Evolutionary conservation across 2,329 filamentous ascomycete species (phyloP).

Genomic region (Plenodomus biglobosus): DNA sequence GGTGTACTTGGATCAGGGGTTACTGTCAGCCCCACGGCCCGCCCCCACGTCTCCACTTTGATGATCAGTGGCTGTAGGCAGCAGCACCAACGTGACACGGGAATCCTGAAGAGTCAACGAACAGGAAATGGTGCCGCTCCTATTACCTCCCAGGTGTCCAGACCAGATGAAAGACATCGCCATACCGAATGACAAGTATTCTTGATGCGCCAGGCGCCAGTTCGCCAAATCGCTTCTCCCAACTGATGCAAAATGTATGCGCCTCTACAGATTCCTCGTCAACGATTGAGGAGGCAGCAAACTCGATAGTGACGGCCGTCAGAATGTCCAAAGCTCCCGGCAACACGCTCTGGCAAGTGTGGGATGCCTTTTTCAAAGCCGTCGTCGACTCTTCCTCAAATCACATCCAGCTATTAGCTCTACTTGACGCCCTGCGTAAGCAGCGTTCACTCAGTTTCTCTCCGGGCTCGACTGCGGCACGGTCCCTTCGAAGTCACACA

Average conservation of each 20-base stretch:
- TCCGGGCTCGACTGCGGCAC: not conserved
- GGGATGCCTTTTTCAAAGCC: slow-evolving; percentile 1
- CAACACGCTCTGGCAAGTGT: not conserved
- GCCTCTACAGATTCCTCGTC: not conserved
- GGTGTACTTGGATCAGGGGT: too few species aligned
- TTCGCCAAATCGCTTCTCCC: not conserved
- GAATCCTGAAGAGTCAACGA: too few species aligned
- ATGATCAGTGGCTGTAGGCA: too few species aligned
- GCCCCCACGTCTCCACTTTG: too few species aligned
- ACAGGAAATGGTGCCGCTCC: too few species aligned
- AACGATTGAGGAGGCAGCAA: not conserved
- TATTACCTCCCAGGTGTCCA: too few species aligned
- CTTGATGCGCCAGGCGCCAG: not conserved
- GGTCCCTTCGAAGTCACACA: not conserved
- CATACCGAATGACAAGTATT: not conserved
- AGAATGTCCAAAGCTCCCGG: not conserved
- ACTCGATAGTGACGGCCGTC: not conserved
- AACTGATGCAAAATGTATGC: not conserved
- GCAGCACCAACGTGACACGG: too few species aligned
- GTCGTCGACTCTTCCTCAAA: not conserved
- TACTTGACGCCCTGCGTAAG: not conserved
- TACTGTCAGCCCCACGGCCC: too few species aligned
- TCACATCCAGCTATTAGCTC: not conserved
- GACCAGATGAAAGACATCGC: too few species aligned
- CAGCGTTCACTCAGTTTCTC: not conserved